A percentile compares a stretch with the other conserved stretches of the same genome.
Conservation (phyloP, 2,329 filamentous ascomycete genomes). For the Rutstroemia sp. region DNA sequence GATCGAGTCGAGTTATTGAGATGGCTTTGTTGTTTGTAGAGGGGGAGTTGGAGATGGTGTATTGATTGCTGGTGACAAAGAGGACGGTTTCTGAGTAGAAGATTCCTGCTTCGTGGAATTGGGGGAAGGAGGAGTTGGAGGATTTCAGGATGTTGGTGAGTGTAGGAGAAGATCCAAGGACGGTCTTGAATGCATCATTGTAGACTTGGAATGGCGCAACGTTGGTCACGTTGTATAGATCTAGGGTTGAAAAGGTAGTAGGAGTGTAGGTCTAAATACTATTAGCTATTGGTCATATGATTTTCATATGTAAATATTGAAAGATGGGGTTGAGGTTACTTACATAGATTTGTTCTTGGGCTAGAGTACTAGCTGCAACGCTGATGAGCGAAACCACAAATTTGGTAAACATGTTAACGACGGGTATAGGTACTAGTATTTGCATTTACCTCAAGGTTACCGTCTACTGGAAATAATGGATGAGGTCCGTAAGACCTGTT, state of each 20-base stretch:
- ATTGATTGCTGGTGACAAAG: conserved; percentile 37
- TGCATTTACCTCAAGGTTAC: neutral
- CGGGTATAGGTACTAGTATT: neutral
- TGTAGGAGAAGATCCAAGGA: conserved; percentile 35
- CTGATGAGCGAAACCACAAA: neutral
- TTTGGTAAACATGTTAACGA: neutral
- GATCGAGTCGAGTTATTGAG: conserved; percentile 18
- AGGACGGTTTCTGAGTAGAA: conserved; percentile 39
- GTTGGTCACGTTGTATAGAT: conserved; percentile 9
- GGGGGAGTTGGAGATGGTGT: conserved; percentile 31
- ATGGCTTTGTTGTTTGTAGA: conserved; percentile 12
- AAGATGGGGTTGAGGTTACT: neutral
- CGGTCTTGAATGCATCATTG: conserved; percentile 41
- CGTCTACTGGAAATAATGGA: neutral
- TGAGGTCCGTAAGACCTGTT: neutral
- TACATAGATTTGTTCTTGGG: conserved; percentile 4
- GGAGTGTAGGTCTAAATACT: neutral
- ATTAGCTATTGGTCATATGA: neutral
- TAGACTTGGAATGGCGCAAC: conserved; percentile 36
- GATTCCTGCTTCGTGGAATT: conserved; percentile 48
- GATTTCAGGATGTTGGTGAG: conserved; percentile 32
- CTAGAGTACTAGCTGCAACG: neutral
- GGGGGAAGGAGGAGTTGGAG: conserved; percentile 40
- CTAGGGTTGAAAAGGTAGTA: neutral
- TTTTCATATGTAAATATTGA: neutral